Base-by-base conservation (phyloP, 805 yeast species). In the Citeromyces matritensis region DNA sequence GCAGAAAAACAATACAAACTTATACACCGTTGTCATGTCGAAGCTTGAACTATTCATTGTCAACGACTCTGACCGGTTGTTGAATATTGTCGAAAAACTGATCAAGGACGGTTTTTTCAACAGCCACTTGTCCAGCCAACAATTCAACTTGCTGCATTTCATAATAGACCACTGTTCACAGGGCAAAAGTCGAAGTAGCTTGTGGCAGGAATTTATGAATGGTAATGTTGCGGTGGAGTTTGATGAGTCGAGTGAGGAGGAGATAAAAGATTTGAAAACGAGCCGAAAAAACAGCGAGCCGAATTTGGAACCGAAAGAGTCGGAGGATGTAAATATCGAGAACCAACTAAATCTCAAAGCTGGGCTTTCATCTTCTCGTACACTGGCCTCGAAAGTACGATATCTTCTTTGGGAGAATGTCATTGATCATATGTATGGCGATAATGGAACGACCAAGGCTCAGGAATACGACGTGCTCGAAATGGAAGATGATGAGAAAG, bases 401-500 rank as follows among this genome's bases (percentile, higher is more conserved):
- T 78, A 76, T 40, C 61, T 78, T 9, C 53, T 80, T 15, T 80
- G 82, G 71, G 86, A 79, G 42, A 73, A 69, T 45, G 85, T 78
- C 13, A 60, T 73, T 7, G 77, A 72, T 43, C 55, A 45, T 38
- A 58, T 50, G 39, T 64, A 54, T 37, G 37, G 36, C 24, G 42
- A 30, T 44, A 39, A 8, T 32, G 33, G 6, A 14, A 19, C 3
- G 24, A 33, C 10, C 32, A 30, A 23, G 33, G 24, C 9, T 7
- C 9, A 33, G 4, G 35, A 37, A n/a, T 39, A 33, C 21, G 38
- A 37, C 19, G 39, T 33, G 5, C 42, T 48, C 26, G 39, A 41
- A 6, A 15, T 33, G 4, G 29, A 47, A 5, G 55, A 40, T 8
- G 59, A 52, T 9, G 58, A 53, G 5, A 51, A 45, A 3, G 48